A percentile compares a stretch with the other conserved stretches of the same genome.
phyloP scores from a whole-genome alignment of 208 protist species.

The Porcisia deanei region DNA sequence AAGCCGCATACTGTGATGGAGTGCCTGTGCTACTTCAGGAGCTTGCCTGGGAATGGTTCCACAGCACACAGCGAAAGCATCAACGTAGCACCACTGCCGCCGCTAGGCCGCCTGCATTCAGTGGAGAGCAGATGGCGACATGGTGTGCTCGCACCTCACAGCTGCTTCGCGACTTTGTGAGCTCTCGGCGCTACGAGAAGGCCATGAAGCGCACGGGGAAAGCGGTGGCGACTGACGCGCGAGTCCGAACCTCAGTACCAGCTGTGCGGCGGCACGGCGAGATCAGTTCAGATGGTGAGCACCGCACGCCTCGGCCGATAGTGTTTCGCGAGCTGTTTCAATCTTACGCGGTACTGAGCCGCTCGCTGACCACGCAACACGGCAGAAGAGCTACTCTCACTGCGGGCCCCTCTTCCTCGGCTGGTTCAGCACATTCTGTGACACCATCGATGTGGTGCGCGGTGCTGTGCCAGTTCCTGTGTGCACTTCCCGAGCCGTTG shows the following conservation, averaged over 20 bases:
- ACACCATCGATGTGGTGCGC: slow-evolving; percentile 30
- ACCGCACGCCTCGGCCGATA: neutral
- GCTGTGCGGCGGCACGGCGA: neutral
- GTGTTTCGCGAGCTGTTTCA: slow-evolving; percentile 16
- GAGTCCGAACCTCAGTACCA: neutral
- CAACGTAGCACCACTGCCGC: too few relatives aligned
- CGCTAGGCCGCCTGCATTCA: neutral
- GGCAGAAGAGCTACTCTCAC: neutral
- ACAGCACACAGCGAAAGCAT: neutral
- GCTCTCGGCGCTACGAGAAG: slow-evolving; percentile 10
- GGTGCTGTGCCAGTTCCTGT: slow-evolving; percentile 37
- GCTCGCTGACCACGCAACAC: neutral
- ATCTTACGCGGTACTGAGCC: slow-evolving; percentile 10
- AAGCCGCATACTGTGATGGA: slow-evolving; percentile 25
- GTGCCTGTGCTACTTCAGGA: slow-evolving; percentile 66
- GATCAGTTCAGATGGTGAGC: neutral
- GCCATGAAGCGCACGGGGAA: slow-evolving; percentile 14
- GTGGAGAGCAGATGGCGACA: slow-evolving; percentile 13
- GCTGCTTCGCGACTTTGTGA: slow-evolving; percentile 14
- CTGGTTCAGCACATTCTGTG: neutral
- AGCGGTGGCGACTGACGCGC: neutral
- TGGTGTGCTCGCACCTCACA: slow-evolving; percentile 11
- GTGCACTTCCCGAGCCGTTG: slow-evolving; percentile 45
- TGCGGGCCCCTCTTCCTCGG: neutral
- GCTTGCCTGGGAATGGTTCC: slow-evolving; percentile 36